Evolutionary conservation across 2,329 filamentous ascomycete species (phyloP), one percentile per base, ranked within the genome.

Genomic region (Cytospora mali): DNA sequence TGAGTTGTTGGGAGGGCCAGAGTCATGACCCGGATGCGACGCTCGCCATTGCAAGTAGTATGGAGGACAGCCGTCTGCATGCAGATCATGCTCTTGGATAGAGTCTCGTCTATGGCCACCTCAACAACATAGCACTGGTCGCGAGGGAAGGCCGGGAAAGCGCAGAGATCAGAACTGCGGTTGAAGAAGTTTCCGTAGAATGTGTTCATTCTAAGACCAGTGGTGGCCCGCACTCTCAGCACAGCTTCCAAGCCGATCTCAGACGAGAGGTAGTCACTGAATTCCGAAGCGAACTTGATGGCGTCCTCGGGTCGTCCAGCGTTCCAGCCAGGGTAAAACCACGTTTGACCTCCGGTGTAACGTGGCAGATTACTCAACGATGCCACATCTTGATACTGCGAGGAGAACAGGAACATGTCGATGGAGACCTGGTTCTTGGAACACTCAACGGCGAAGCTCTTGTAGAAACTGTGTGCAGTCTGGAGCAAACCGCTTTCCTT

Each of bases 141-240:
- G 73, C 95, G 89, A 33, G 95, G 95, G 81, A 99, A 98, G 0
- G 95, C 93, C 1, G 95, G 95, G 83, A 99, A 99, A 14, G 95
- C 95, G 75, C 95, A 98, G 33, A 99, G 86, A 78, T 99, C 95
- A 18, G 93, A 97, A 74, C 92, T 97, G 69, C 95, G 87, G 81
- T 98, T 99, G 84, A 99, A 99, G 79, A 99, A 99, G 80, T 99
- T 99, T 69, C 95, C 95, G 76, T 98, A 99, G 79, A 99, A 99
- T 2, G 94, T 93, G 79, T 89, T 97, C 91, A 98, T 98, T 59
- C 95, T 88, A 64, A 99, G 80, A 58, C 95, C 95, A 27, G 93
- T 98, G 2, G 93, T 97, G 21, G 95, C 95, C 68, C 95, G 89
- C 46, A 99, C 95, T 74, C 95, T 90, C 61, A 99, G 88, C 42